Conservation (phyloP, 169 alveolate genomes). For the Eimeria zaria region DNA sequence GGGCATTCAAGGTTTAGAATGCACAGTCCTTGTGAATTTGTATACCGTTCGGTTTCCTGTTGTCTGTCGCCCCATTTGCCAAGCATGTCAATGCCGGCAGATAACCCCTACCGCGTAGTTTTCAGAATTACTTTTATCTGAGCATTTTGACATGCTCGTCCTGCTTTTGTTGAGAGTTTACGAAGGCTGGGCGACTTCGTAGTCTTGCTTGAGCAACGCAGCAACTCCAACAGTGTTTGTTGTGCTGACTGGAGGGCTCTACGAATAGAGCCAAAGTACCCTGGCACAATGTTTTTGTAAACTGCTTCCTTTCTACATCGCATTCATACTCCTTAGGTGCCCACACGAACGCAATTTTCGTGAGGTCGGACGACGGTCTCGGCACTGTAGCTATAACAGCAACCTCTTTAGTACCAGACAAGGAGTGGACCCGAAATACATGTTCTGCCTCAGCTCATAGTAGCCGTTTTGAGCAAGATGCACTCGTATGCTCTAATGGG, state of each 20-base stretch:
- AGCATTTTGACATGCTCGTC: not conserved
- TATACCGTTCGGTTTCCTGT: not conserved
- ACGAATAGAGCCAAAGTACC: not conserved
- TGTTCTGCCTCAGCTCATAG: too few relatives aligned
- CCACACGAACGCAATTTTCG: too few relatives aligned
- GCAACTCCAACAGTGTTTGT: not conserved
- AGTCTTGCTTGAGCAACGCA: not conserved
- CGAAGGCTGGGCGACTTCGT: not conserved
- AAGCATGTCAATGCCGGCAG: not conserved
- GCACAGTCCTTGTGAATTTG: not conserved
- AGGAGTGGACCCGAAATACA: too few relatives aligned
- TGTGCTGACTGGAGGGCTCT: not conserved
- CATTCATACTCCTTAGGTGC: too few relatives aligned
- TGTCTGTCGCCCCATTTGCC: not conserved
- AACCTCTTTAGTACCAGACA: too few relatives aligned
- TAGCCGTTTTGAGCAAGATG: too few relatives aligned
- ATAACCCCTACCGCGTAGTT: not conserved
- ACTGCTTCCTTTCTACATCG: too few relatives aligned
- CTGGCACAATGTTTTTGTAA: not conserved
- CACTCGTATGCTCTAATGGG: too few relatives aligned
- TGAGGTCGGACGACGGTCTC: too few relatives aligned
- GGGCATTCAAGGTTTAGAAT: not conserved
- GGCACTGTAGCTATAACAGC: too few relatives aligned
- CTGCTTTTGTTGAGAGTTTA: not conserved
- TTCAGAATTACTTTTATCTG: not conserved